Evolutionary conservation across 345 rosid species (phyloP).

Genomic region (Isatis tinctoria): DNA sequence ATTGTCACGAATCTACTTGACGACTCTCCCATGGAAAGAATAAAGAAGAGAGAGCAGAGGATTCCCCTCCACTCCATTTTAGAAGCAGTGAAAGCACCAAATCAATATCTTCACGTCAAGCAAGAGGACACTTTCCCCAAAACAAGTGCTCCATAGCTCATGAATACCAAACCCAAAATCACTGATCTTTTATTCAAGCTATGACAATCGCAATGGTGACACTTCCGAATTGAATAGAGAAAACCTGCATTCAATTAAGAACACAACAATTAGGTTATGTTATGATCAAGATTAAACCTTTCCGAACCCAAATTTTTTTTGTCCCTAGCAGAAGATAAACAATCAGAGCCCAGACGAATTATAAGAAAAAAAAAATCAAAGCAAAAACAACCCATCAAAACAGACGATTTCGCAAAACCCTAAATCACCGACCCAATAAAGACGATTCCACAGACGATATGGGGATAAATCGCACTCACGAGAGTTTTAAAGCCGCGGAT

Average conservation of each 20-base stretch:
- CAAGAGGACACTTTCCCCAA: background rate
- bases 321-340: background rate
- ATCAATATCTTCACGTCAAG: background rate
- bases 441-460: background rate
- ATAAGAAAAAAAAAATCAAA: background rate
- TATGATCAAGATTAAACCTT: background rate
- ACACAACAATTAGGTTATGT: background rate
- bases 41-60: slow-evolving; percentile 46
- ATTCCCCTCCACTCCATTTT: slow-evolving; percentile 62
- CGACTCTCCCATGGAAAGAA: slow-evolving; percentile 60
- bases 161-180: background rate
- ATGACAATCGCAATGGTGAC: background rate
- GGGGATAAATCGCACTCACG: slow-evolving; percentile 7
- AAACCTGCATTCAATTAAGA: slow-evolving; percentile 18
- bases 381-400: background rate
- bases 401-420: slow-evolving; percentile 14
- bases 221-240: background rate
- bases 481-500: background rate
- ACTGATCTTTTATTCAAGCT: background rate
- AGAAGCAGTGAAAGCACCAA: background rate
- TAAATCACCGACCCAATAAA: slow-evolving; percentile 14
- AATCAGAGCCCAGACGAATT: background rate
- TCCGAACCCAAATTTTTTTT: background rate
- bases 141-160: background rate
- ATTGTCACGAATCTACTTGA: slow-evolving; percentile 39